Percentiles rank a stretch among this genome's conserved stretches.
Evolutionary conservation across 129 eudicot species (phyloP).

Genomic region (Mikania micrantha): DNA sequence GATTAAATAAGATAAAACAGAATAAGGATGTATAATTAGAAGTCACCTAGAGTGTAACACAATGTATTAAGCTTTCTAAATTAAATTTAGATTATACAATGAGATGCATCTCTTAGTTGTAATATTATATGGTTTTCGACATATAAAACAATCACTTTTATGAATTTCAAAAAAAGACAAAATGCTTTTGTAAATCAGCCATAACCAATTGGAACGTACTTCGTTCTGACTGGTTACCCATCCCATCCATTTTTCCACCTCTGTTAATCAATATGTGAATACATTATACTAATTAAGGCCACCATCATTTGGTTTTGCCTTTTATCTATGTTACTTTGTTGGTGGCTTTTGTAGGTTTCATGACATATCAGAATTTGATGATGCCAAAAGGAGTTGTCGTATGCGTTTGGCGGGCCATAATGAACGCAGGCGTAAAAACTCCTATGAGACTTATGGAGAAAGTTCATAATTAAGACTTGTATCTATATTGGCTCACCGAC

Average conservation of each 20-base stretch:
- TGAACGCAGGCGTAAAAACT: constrained; percentile 79
- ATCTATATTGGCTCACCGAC: too few species aligned
- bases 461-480: constrained; percentile 24
- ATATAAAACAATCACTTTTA: not conserved
- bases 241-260: not conserved
- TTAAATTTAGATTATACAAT: not conserved
- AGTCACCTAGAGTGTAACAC: not conserved
- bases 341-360: constrained; percentile 63
- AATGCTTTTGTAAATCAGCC: not conserved
- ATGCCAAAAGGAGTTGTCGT: constrained; percentile 87
- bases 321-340: not conserved
- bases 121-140: not conserved
- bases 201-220: not conserved
- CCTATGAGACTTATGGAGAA: constrained; percentile 48
- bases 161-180: not conserved
- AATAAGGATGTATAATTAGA: not conserved
- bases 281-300: not conserved
- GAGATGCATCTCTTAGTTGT: not conserved
- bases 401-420: constrained; percentile 92
- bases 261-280: not conserved
- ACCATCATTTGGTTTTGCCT: not conserved
- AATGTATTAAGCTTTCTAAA: not conserved
- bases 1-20: not conserved
- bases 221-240: not conserved
- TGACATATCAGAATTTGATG: constrained; percentile 75